Conservation (phyloP, 768 basidiomycete species). For the Leccinum sublutescens region DNA sequence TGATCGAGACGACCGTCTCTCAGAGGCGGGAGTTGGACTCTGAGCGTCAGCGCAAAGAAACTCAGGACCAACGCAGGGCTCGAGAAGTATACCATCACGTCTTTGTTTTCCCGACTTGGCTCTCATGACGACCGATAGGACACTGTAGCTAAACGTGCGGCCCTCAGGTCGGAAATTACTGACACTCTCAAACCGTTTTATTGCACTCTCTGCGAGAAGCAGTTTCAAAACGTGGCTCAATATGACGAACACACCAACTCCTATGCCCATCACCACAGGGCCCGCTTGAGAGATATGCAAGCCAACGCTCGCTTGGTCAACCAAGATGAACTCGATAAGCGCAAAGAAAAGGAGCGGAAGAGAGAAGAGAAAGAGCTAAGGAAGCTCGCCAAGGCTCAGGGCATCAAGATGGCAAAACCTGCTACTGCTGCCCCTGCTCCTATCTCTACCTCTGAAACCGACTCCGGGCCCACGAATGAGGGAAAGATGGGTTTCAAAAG, state of each 20-base stretch:
- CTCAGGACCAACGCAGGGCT: constrained; percentile 67
- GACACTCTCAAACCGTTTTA: constrained; percentile 73
- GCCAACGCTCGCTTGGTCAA: constrained; percentile 64
- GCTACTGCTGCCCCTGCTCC: constrained; percentile 16
- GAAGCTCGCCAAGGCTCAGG: constrained; percentile 79
- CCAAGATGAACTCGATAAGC: constrained; percentile 65
- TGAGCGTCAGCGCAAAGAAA: constrained; percentile 78
- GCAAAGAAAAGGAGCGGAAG: constrained; percentile 83
- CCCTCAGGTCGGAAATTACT: constrained; percentile 66
- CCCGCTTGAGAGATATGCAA: constrained; percentile 80
- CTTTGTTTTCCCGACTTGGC: not conserved
- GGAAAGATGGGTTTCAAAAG: constrained; percentile 37
- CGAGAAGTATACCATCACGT: constrained; percentile 55
- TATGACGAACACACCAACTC: constrained; percentile 91
- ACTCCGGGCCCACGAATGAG: constrained; percentile 15
- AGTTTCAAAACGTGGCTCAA: constrained; percentile 82
- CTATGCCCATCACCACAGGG: constrained; percentile 84
- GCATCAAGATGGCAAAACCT: constrained; percentile 60
- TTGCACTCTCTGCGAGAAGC: constrained; percentile 81
- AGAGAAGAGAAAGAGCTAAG: constrained; percentile 83
- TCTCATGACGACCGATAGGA: constrained; percentile 42
- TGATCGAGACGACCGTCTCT: constrained; percentile 84
- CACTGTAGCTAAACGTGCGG: constrained; percentile 59
- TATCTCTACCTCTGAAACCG: constrained; percentile 18
- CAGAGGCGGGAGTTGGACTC: constrained; percentile 79